Base-by-base conservation (phyloP, 257 asterid species). In the Solanum rostratum region DNA sequence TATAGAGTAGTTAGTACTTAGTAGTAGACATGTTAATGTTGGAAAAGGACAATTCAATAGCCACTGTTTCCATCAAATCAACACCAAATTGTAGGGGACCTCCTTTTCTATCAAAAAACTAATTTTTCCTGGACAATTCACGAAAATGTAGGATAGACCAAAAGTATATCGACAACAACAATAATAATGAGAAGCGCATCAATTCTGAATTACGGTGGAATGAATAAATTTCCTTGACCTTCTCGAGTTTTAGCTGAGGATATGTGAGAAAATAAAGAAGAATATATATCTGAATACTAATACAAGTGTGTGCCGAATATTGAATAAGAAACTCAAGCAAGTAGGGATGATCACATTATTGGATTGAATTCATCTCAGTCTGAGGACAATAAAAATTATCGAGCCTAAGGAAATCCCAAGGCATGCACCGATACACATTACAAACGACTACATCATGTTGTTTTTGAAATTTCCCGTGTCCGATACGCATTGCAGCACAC, bases 21-120 rank as follows among this genome's bases (percentile, higher is more conserved):
- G 39, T 33, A 55, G 39, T 49, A 30, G 73, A 86, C 88, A 45
- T 59, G 71, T 85, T 74, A 85, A 82, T 76, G 37, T 46, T 55
- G 60, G 52, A 86, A 84, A 88, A 82, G 65, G 81, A 82, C 87
- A 79, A 84, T 53, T 80, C 59, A 37, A 84, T 68, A 85, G 82
- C 15, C 19, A 65, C 86, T 86, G 87, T 82, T 27, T 29, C 33
- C 65, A 62, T 82, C 74, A 37, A 50, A 82, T 65, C 50, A 37
- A 55, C 71, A 76, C 87, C 70, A 87, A 87, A 49, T 85, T 80
- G 87, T 39, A 52, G 43, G 73, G 78, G 53, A 71, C 88, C 78
- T 54, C 8, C 27, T 24, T 39, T 74, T 74, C 46, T 29, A 76
- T 50, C 46, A 29, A 83, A 85, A 79, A 85, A 79, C 84, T 45